A percentile compares a stretch with the other conserved stretches of the same genome.
These are phyloP conservation scores for Rhodotorula diobovata DNA, from an alignment of 768 basidiomycete species.

Conservation along the genomic window DNA sequence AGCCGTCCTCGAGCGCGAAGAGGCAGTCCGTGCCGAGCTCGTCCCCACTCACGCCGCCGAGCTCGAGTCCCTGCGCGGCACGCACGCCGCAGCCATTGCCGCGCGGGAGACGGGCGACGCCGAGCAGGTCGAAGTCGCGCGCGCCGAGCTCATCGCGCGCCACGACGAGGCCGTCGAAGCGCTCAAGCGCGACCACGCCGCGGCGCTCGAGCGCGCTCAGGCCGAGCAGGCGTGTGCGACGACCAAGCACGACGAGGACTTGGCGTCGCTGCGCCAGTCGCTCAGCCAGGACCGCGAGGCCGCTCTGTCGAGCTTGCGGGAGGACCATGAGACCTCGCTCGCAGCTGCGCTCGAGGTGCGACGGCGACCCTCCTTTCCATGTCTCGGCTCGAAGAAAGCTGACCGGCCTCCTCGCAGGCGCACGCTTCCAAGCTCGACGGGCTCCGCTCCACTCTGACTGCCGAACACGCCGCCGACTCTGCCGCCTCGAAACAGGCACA, in stretches of 20 bases:
- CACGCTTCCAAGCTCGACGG: not conserved
- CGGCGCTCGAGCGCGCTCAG: conserved; percentile 24
- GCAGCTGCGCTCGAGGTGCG: not conserved
- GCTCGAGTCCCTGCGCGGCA: conserved; percentile 49
- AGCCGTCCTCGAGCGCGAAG: not conserved
- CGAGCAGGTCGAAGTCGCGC: not conserved
- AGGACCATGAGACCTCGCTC: conserved; percentile 50
- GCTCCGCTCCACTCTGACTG: conserved; percentile 46
- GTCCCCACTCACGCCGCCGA: conserved; percentile 40
- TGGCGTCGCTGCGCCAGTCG: not conserved
- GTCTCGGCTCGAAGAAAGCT: no score
- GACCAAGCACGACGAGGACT: conserved; percentile 48
- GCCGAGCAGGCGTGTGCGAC: not conserved
- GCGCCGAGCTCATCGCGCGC: conserved; percentile 36
- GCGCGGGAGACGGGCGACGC: no score
- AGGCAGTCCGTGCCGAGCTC: not conserved
- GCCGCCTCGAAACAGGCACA: not conserved
- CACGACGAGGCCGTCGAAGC: conserved; percentile 50
- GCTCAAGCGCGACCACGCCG: conserved; percentile 32
- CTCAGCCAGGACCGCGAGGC: conserved; percentile 28
- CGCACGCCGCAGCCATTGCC: not conserved
- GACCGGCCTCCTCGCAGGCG: no score
- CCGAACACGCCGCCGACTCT: conserved; percentile 64
- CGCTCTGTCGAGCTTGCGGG: conserved; percentile 60
- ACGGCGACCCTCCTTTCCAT: not conserved